Percentiles rank a stretch among this genome's conserved stretches.
These are phyloP conservation scores for Bidens hawaiensis DNA, from an alignment of 140 eudicot genomes.

Conservation along the genomic window DNA sequence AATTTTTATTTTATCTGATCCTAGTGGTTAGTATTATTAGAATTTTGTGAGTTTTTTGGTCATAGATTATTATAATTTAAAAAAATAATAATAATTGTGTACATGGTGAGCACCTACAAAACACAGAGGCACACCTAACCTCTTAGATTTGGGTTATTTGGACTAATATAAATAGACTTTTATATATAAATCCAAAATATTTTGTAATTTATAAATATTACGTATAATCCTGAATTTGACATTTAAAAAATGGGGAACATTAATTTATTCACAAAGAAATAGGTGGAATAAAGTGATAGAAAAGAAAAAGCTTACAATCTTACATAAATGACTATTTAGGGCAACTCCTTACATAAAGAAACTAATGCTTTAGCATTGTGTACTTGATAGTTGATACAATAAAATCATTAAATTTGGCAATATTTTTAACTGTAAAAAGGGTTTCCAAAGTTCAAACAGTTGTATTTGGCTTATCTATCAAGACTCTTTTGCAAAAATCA, in stretches of 20 bases:
- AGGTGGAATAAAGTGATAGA: constrained; percentile 18
- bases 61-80: no score
- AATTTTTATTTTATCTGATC: no score
- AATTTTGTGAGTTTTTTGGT: no score
- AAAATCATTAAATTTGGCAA: neutral
- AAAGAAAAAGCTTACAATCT: constrained; percentile 25
- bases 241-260: neutral
- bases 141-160: neutral
- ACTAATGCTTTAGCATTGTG: neutral
- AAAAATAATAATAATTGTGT: neutral
- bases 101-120: neutral
- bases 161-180: neutral
- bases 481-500: neutral
- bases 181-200: neutral
- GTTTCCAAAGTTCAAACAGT: neutral
- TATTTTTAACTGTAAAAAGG: neutral
- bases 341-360: constrained; percentile 10
- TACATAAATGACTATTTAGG: constrained; percentile 19
- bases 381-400: neutral
- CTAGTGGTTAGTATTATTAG: no score
- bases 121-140: neutral
- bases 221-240: neutral
- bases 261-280: constrained; percentile 5
- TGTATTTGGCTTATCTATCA: neutral
- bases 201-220: neutral